Base-by-base conservation (phyloP, 805 yeast genomes). In the Groenewaldozyma salmanticensis region DNA sequence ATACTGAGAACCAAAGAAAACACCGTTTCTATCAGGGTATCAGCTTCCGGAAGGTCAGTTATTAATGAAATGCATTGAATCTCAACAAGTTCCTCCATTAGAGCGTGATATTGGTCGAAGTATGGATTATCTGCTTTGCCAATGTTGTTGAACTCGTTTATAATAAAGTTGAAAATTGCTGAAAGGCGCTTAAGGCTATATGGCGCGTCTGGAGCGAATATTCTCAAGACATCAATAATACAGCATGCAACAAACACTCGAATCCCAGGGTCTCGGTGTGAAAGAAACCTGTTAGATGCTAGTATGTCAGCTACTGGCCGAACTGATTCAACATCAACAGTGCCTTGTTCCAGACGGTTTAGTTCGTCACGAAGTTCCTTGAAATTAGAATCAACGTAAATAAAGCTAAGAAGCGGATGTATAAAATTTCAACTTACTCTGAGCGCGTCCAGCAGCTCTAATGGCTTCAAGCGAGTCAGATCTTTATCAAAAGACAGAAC, bases 131-230 rank as follows among this genome's bases (percentile, higher is more conserved):
- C 77, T 4, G 64, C 50, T 27, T 65, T 55, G 3, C 67, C 55
- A 33, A 85, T 59, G 36, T 67, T 69, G 41, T 67, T 67, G 48
- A 88, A 73, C 54, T 82, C 87, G 21, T 62, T 57, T 45, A 81
- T 69, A 52, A 86, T 75, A 5, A 83, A 66, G 48, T 70, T 73
- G 63, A 87, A 85, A 16, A 85, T 71, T 3, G 67, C 77, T 1
- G 76, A 65, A 31, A 87, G 65, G 49, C 81, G 79, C 1, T 64
- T 47, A 19, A 77, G 76, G 1, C 81, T 75, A 59, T 72, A 87
- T 3, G 96, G 96, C 4, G 95, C 94, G 55, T 87, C 84, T 0
- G 96, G 96, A 0, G 95, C 96, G 52, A 71, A 80, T 13, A 88
- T 58, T 43, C 95, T 67, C 33, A 87, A 60, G 6, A 88, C 66